Percentiles rank a stretch among this genome's conserved stretches.
These are phyloP conservation scores for Geoglossum cookeanum DNA, from an alignment of 2,329 filamentous ascomycete genomes.

Conservation along the genomic window DNA sequence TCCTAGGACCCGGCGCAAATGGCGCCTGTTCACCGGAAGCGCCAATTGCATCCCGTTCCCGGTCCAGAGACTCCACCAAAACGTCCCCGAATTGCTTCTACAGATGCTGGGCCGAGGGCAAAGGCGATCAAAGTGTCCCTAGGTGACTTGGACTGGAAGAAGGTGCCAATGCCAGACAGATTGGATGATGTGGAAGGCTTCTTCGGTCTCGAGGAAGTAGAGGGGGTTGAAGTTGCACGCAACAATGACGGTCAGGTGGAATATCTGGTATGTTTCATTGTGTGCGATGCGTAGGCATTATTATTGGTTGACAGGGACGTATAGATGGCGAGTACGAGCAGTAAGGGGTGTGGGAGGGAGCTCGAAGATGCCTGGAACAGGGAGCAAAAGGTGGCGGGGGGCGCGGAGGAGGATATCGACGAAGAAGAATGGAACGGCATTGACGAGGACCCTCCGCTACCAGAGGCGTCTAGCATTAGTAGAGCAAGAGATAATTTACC, in stretches of 20 bases:
- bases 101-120: neutral
- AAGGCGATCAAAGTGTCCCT: slow-evolving; percentile 12
- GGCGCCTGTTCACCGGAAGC: neutral
- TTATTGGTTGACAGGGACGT: slow-evolving; percentile 10
- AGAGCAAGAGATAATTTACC: slow-evolving; percentile 10
- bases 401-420: slow-evolving; percentile 10
- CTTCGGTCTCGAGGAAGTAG: slow-evolving; percentile 77
- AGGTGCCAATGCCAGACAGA: slow-evolving; percentile 51
- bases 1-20: neutral
- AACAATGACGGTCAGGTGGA: slow-evolving; percentile 30
- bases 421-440: slow-evolving; percentile 17
- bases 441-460: slow-evolving; percentile 5
- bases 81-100: neutral
- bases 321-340: slow-evolving; percentile 11
- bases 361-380: neutral
- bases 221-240: slow-evolving; percentile 70
- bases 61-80: neutral
- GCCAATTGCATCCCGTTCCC: neutral
- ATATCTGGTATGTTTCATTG: slow-evolving; percentile 20
- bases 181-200: slow-evolving; percentile 87
- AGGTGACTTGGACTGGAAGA: slow-evolving; percentile 40
- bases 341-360: slow-evolving; percentile 24
- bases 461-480: slow-evolving; percentile 9
- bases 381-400: slow-evolving; percentile 9
- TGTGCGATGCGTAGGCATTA: neutral